Base-by-base conservation (phyloP, 1,284 basidiomycete species). In the Rhodotorula sp. region DNA sequence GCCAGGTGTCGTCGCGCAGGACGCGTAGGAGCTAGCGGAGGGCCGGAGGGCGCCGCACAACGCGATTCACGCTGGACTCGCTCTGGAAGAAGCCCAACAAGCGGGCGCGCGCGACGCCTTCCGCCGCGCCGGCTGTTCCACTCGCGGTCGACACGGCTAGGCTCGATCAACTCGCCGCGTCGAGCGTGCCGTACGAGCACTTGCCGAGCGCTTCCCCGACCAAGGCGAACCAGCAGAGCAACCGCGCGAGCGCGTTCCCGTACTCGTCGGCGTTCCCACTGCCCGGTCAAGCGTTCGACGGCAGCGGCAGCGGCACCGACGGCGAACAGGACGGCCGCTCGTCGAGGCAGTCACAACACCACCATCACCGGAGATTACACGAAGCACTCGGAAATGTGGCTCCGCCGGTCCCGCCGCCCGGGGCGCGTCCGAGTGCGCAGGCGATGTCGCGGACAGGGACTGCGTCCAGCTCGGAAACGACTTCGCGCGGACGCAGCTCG, bases 141-240 rank as follows among this genome's bases (percentile, higher is more conserved):
- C 28, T 38, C 23, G 21, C 28, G 26, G 34, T 64, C 63, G 56
- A 64, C 63, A 57, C 55, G 28, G 45, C 55, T 18, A n/a, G 64
- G 15, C 60, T 67, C 50, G 69, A 71, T 62, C 23, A 62, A 18
- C 52, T 63, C 60, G 38, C 38, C 38, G 57, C 52, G 38, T 74
- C 59, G 69, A 69, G 63, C 43, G 52, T 55, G 19, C 55, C 64
- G 26, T 74, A 70, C 64, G 73, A 74, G 52, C 57, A 61, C 16
- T 59, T 74, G 10, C 70, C 73, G 5, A 66, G 66, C 31, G 69
- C 68, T 7, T 66, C 66, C 12, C 69, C 72, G 19, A 67, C 72
- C 23, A 72, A 64, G 6, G 56, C 50, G 28, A 48, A 58, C 21
- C 14, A 23, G 23, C 19, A 34, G 54, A 8, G 6, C 34, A 38